Evolutionary conservation across 2,329 filamentous ascomycete genomes (phyloP), one percentile per base, ranked within the genome.

Genomic region (Aureobasidium uvarum): DNA sequence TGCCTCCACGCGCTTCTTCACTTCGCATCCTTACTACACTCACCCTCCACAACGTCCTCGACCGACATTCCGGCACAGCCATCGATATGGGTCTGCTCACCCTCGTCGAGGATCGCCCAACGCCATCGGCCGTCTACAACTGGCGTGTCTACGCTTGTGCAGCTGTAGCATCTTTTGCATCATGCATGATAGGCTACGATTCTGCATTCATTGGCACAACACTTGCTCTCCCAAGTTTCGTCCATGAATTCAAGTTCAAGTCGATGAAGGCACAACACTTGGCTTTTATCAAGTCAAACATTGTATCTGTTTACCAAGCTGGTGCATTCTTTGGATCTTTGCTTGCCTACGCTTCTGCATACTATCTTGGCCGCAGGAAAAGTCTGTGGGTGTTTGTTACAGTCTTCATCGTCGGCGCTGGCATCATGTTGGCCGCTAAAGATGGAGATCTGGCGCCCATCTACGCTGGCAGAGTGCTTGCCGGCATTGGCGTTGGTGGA

Each of bases 271-370:
- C 74, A 0, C 64, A 71, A 3, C 72, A 84, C n/a, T 77, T 86
- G 31, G 83, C 86, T 36, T 76, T 89, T 4, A 79, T 89, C 55
- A 87, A 86, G 72, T 81, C 87, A 71, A 94, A 93, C 75, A 92
- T 93, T 67, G 90, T 92, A 60, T 92, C 88, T 31, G 85, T 89
- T 63, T 93, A 91, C 78, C 91, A 94, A 76, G 91, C 90, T 11
- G 90, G 90, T 66, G 90, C 90, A 67, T 93, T 95, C 79, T 93
- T 94, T 70, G 91, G 91, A 59, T 85, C 87, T n/a, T 78, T 92
- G 46, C 83, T 84, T 67, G 89, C 86, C 65, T 92, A 89, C 70
- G 81, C 80, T 10, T 83, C 85, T 39, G 86, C 84, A 36, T 86
- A 89, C 78, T 90, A 84, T 73, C 78, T 88, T 68, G 90, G 90